Conservation (phyloP, 768 basidiomycete genomes). For the Macrolepiota fuliginosa region DNA sequence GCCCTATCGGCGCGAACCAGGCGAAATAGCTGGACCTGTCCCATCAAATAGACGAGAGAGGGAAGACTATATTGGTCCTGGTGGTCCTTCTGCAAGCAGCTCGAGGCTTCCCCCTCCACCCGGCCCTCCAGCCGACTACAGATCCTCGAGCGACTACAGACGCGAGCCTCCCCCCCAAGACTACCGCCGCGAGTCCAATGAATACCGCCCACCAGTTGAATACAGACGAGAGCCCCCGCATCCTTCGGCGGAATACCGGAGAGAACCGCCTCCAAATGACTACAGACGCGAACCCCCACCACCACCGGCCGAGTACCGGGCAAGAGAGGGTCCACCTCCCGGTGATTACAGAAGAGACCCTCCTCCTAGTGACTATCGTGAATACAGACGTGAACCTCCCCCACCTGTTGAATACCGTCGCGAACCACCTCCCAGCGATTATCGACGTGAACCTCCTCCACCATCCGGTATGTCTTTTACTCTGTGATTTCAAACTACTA, state of each 20-base stretch:
- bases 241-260: not conserved
- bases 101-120: conserved; percentile 6
- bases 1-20: conserved; percentile 11
- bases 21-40: conserved; percentile 3
- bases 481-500: not conserved
- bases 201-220: not conserved
- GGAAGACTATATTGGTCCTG: conserved; percentile 4
- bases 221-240: not conserved
- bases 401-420: conserved; percentile 11
- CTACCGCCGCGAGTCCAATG: not conserved
- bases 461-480: not conserved
- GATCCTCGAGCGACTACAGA: not conserved
- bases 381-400: conserved; percentile 9
- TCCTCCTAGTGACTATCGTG: conserved; percentile 7
- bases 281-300: conserved; percentile 8
- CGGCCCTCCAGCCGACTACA: not conserved
- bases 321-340: not conserved
- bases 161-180: not conserved
- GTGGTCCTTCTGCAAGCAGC: not conserved
- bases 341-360: conserved; percentile 7
- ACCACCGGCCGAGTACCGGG: conserved; percentile 5
- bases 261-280: not conserved
- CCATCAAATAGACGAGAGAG: conserved; percentile 9
- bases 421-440: conserved; percentile 7
- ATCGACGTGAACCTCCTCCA: conserved; percentile 5